Evolutionary conservation across 371 early-diverging fungal genomes (phyloP).

Genomic region (Lichtheimia corymbifera): DNA sequence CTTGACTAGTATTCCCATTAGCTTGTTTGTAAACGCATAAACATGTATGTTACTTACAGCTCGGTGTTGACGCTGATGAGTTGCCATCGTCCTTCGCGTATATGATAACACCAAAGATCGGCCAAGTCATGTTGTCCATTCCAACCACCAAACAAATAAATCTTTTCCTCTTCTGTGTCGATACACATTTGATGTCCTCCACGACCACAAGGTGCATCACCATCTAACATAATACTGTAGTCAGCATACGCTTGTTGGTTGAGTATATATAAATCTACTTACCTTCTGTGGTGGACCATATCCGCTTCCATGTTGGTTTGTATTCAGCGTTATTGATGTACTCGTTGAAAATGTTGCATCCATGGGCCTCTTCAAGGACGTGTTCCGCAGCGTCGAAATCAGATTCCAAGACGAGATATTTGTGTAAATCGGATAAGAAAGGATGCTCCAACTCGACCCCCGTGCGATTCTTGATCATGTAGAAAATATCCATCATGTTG

Average conservation of each 20-base stretch:
- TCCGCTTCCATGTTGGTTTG: slow-evolving; percentile 71
- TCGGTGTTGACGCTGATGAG: slow-evolving; percentile 76
- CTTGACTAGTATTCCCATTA: slow-evolving; percentile 48
- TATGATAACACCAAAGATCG: slow-evolving; percentile 90
- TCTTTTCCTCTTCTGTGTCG: slow-evolving; percentile 69
- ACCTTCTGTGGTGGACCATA: slow-evolving; percentile 42
- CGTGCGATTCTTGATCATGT: slow-evolving; percentile 65
- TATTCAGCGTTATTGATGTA: slow-evolving; percentile 71
- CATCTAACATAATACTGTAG: slow-evolving; percentile 4
- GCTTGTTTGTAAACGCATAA: not conserved
- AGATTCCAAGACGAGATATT: slow-evolving; percentile 64
- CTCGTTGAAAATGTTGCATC: slow-evolving; percentile 64
- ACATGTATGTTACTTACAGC: slow-evolving; percentile 36
- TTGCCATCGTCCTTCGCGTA: slow-evolving; percentile 66
- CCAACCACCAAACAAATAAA: slow-evolving; percentile 97
- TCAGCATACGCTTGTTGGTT: not conserved
- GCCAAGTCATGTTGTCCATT: slow-evolving; percentile 85
- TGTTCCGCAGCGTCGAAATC: slow-evolving; percentile 76
- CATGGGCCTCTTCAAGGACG: slow-evolving; percentile 60
- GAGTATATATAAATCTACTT: not conserved
- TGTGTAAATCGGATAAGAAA: slow-evolving; percentile 73
- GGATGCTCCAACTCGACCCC: slow-evolving; percentile 77
- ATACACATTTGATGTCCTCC: slow-evolving; percentile 98
- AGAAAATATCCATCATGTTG: slow-evolving; percentile 73
- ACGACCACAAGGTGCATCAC: slow-evolving; percentile 59